Base-by-base conservation (phyloP, 257 asterid genomes). In the Plantago ovata region DNA sequence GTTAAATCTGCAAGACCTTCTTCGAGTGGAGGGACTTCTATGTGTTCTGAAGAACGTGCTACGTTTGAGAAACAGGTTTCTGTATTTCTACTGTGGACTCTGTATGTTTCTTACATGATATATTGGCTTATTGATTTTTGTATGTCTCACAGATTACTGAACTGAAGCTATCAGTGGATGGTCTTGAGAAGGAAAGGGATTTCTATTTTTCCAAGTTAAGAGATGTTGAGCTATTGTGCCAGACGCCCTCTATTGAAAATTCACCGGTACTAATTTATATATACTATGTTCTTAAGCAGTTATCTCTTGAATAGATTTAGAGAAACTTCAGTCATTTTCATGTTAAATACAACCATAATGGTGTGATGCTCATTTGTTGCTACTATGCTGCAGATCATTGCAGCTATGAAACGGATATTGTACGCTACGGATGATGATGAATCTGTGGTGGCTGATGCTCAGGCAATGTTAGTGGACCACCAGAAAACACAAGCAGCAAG, bases 151-250 rank as follows among this genome's bases (percentile, higher is more conserved):
- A 91, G 98, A 79, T 91, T 38, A 85, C 95, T 0, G 95, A 87
- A 58, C 41, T 91, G 84, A 91, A 87, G 77, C 64, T 91, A 45
- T 83, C 89, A 2, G 82, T 91, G 21, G 98, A 91, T 67, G 80
- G 92, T 51, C 80, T 87, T 13, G 98, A 91, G 81, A 85, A 84
- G 81, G 98, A 91, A 75, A 81, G 98, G 70, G 98, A 87, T 77
- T 91, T 87, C 71, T 87, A 87, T 82, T 91, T 91, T 60, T 75
- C 85, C 51, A 91, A 87, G 72, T 51, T 91, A 77, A 85, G 98
- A 79, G 98, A 91, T 56, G 72, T 87, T 42, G 98, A 87, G 65
- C 81, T 91, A 68, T 50, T 87, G 41, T 85, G 95, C 79, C 96
- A 91, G 78, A 75, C 72, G 39, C 87, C 96, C 7, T 78, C 72